Evolutionary conservation across 164 flowering plant species (phyloP), one percentile per base, ranked within the genome.

Genomic region (Platanus orientalis): DNA sequence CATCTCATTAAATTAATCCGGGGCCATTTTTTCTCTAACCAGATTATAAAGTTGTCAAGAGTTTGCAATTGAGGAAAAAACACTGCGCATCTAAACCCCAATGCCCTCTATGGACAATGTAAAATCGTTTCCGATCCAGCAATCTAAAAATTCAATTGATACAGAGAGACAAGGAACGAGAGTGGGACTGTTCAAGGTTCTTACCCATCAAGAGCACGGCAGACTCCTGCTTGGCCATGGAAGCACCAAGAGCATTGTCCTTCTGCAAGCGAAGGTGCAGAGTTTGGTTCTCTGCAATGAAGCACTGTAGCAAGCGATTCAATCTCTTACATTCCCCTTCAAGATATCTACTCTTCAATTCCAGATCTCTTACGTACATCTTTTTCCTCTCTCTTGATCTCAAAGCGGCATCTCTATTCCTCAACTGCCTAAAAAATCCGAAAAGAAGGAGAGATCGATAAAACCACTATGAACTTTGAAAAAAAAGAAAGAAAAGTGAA

Each of bases 161-260:
- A 60, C 36, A 6, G 17, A 61, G 12, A 61, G 16, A 19, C 1
- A 64, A 36, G 28, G 16, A 28, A 28, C 16, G 23, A 49, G 29
- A 54, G 44, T 29, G 0, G 25, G 29, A 29, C 19, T 9, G 13
- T 58, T 28, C 49, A 21, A 49, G 36, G 56, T 45, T 44, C 79
- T 64, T 87, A 93, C 98, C 98, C 99, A 83, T 72, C 67, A 84
- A 79, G 99, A 94, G 99, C 78, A 88, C 99, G 70, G 99, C 99
- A 94, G 99, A 94, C 99, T 94, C 97, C 97, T 88, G 97, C 89
- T 80, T 89, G 84, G 93, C 39, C 76, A 63, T 57, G 65, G 84
- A 69, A 67, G 76, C 87, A 79, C 69, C 85, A 73, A 32, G 30
- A 23, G 80, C 86, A 69, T 62, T 74, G 63, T 71, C 73, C 61